phyloP scores from a whole-genome alignment of 148 eudicot genomes.

The Rhododendron henanense region DNA sequence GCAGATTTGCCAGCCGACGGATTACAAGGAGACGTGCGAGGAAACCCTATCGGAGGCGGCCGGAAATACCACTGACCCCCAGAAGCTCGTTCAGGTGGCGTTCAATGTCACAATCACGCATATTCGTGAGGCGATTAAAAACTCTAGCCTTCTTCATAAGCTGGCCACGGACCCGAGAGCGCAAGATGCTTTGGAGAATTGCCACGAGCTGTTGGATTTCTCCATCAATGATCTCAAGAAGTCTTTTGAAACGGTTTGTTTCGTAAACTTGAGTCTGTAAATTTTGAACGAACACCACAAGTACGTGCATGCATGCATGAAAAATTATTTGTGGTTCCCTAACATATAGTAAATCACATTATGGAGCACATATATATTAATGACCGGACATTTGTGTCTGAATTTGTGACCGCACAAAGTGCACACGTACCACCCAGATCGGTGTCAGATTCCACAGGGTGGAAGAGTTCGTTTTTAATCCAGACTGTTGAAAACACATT shows the following conservation, averaged over 20 bases:
- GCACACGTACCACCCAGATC: neutral
- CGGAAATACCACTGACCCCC: conserved; percentile 32
- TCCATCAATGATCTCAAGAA: conserved; percentile 36
- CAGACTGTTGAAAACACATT: too few species aligned
- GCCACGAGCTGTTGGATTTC: conserved; percentile 26
- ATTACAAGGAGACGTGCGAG: conserved; percentile 32
- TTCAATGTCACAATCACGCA: conserved; percentile 25
- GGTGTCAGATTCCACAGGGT: neutral
- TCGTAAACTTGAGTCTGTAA: neutral
- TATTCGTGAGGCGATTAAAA: conserved; percentile 17
- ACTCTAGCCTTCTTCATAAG: conserved; percentile 15
- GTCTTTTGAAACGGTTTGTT: conserved; percentile 15
- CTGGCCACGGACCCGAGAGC: conserved; percentile 31
- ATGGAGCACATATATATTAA: neutral
- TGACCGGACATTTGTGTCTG: neutral
- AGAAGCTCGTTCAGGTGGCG: conserved; percentile 27
- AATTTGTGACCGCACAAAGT: neutral
- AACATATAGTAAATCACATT: neutral
- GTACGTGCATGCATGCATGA: neutral
- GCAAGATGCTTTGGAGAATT: conserved; percentile 22
- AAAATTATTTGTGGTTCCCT: neutral
- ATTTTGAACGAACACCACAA: neutral
- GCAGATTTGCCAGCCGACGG: conserved; percentile 33
- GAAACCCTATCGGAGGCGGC: conserved; percentile 19
- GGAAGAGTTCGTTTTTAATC: too few species aligned